Evolutionary conservation across 306 rosid genomes (phyloP), one percentile per base, ranked within the genome.

Genomic region (Vachellia pachyceras): DNA sequence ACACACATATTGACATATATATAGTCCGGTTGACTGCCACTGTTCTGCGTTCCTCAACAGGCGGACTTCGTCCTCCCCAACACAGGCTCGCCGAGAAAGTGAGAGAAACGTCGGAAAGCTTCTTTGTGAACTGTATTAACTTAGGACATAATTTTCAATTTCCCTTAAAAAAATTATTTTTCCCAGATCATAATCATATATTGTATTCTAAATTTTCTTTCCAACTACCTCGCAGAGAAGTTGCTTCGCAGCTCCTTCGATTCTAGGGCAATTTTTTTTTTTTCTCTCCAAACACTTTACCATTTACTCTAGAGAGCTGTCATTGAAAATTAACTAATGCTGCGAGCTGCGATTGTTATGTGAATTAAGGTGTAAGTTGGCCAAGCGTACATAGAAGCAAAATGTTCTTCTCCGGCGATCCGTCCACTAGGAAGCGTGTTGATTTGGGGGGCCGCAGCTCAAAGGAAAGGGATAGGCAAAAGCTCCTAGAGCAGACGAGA

Each of bases 341-440:
- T 33, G 36, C 60, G 52, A 5, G 73, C 40, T 42, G 54, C 63
- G 76, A 20, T 82, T 63, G 50, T 18, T 5, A 15, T 78, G 25
- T 58, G 66, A 74, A 55, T 61, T 85, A 81, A 84, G 85, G 84
- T 58, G 86, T 74, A 69, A 81, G 82, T 83, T 74, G 73, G 73
- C 69, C 10, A 73, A 71, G 41, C 75, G 71, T 36, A 44, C 63
- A 55, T 35, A 29, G 84, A 63, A 72, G 74, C 55, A 52, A 80
- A 45, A 94, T 95, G 98, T 92, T 82, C 90, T 95, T 95, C 90
- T 83, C 95, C 22, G 98, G 98, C 79, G 98, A 95, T 92, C 87
- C 98, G 1, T 95, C 97, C 13, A 89, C 86, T 64, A 92, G 97
- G 77, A 95, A 95, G 86, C 97, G 98, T 17, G 98, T 95, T 7